Evolutionary conservation across 1,284 basidiomycete species (phyloP).

Genomic region (Malassezia slooffiae): DNA sequence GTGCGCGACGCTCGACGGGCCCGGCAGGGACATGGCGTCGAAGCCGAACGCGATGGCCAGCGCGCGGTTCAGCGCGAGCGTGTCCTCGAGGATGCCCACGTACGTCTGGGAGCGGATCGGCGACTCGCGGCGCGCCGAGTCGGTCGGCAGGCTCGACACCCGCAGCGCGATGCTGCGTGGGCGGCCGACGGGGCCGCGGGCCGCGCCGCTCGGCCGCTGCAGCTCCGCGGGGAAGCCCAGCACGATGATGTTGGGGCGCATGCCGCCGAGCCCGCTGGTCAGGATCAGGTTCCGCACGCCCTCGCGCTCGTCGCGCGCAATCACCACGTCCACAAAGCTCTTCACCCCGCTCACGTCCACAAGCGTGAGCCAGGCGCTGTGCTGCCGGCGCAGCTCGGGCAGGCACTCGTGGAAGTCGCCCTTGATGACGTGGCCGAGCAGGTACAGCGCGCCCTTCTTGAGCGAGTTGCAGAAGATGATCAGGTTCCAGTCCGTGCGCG

Average conservation of each 20-base stretch:
- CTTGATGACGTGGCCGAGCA: constrained; percentile 43
- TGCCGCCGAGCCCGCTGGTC: constrained; percentile 42
- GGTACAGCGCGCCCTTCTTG: constrained; percentile 44
- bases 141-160: constrained; percentile 32
- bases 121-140: constrained; percentile 34
- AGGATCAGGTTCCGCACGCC: constrained; percentile 42
- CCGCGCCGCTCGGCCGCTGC: constrained; percentile 24
- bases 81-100: constrained; percentile 45
- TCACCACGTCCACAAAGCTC: constrained; percentile 43
- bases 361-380: constrained; percentile 45
- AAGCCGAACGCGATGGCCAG: constrained; percentile 43
- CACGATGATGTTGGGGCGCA: constrained; percentile 45
- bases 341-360: constrained; percentile 44
- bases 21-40: constrained; percentile 31
- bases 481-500: constrained; percentile 43
- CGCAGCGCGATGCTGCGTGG: constrained; percentile 17
- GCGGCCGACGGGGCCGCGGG: constrained; percentile 13
- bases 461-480: constrained; percentile 47
- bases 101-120: constrained; percentile 37
- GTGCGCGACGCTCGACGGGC: constrained; percentile 10
- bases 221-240: constrained; percentile 41
- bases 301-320: constrained; percentile 41
- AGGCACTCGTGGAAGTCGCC: constrained; percentile 44
- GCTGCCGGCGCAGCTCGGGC: constrained; percentile 37
- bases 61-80: constrained; percentile 45